Evolutionary conservation across 1,284 basidiomycete genomes (phyloP).

Genomic region (Cystobasidium pallidum): DNA sequence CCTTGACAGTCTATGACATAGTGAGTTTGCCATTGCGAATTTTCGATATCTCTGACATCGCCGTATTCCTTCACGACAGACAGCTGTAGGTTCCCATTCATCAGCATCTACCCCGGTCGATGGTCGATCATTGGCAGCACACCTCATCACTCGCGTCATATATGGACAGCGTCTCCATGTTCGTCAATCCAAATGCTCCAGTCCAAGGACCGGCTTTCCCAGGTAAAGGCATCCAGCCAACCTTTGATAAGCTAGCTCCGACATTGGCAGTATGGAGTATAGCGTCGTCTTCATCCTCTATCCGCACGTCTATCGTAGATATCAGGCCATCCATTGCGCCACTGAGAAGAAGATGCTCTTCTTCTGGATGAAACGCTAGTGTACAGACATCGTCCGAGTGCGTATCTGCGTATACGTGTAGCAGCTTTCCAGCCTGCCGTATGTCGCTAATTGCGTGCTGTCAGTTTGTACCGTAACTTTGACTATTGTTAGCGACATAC

Average conservation of each 20-base stretch:
- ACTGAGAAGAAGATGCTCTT: conserved; percentile 58
- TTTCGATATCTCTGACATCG: conserved; percentile 9
- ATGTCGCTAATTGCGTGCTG: conserved; percentile 54
- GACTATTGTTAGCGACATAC: conserved; percentile 49
- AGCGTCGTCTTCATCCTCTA: conserved; percentile 61
- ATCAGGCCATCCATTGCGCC: conserved; percentile 60
- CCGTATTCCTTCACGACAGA: conserved; percentile 13
- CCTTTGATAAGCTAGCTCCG: conserved; percentile 46
- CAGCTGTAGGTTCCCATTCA: neutral
- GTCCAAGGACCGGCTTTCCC: conserved; percentile 23
- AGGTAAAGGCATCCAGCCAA: conserved; percentile 49
- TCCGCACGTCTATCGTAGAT: conserved; percentile 57
- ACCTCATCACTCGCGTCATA: conserved; percentile 50
- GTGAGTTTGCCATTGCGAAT: conserved; percentile 47
- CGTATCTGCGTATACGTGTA: conserved; percentile 59
- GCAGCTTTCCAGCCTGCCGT: conserved; percentile 55
- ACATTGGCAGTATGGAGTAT: conserved; percentile 54
- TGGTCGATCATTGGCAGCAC: neutral
- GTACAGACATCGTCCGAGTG: conserved; percentile 62
- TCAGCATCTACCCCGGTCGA: neutral
- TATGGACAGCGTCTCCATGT: conserved; percentile 51
- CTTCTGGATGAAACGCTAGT: conserved; percentile 58
- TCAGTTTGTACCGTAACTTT: neutral
- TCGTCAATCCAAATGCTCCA: conserved; percentile 50
- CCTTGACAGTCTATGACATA: conserved; percentile 46